Percentiles rank a stretch among this genome's conserved stretches.
Conservation (phyloP, 805 yeast species). For the Saturnispora diversa region DNA sequence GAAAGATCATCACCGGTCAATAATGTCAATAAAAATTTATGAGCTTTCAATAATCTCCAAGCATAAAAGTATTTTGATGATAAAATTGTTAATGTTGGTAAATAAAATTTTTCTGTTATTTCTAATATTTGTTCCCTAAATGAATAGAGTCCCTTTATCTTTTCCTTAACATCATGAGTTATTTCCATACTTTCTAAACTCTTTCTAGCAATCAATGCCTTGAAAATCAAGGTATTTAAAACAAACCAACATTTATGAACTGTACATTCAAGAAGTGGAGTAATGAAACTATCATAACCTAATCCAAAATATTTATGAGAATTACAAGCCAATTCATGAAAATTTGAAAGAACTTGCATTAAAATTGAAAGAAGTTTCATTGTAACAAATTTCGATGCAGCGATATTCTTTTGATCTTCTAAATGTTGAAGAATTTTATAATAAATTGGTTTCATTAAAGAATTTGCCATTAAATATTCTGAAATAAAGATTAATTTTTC, state of each 20-base stretch:
- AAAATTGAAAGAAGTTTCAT: constrained; percentile 29
- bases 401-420: constrained; percentile 27
- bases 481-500: constrained; percentile 20
- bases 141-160: background rate
- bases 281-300: constrained; percentile 34
- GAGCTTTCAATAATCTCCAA: constrained; percentile 58
- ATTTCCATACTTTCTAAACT: constrained; percentile 12
- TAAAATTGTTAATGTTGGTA: constrained; percentile 34
- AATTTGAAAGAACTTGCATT: constrained; percentile 32
- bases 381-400: constrained; percentile 33
- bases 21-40: constrained; percentile 33
- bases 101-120: constrained; percentile 25
- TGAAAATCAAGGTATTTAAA: constrained; percentile 20
- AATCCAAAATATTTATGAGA: constrained; percentile 25
- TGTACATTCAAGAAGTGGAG: constrained; percentile 31
- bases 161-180: constrained; percentile 3
- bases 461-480: constrained; percentile 23
- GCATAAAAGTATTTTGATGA: constrained; percentile 58
- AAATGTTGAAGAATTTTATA: constrained; percentile 34
- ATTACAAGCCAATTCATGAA: constrained; percentile 29
- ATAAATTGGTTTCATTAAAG: constrained; percentile 34
- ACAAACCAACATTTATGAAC: constrained; percentile 31
- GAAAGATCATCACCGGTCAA: constrained; percentile 20
- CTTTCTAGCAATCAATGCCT: constrained; percentile 26
- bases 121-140: constrained; percentile 16